phyloP scores from a whole-genome alignment of 257 asterid genomes.

The Ballota nigra region DNA sequence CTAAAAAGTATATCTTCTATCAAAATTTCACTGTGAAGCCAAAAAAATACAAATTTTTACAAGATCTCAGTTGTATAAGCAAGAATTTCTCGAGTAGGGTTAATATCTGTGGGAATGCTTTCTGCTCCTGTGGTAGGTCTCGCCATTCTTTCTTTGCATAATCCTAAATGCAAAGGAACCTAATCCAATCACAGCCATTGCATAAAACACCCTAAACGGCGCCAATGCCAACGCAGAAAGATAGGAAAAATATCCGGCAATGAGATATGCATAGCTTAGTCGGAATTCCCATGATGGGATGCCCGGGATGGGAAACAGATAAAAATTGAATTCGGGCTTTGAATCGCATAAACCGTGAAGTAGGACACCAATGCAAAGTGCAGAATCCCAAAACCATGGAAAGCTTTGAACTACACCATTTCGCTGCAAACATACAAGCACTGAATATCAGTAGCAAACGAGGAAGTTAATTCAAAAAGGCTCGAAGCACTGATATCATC shows the following conservation, averaged over 20 bases:
- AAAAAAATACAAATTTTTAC: constrained; percentile 18
- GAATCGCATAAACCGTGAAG: constrained; percentile 78
- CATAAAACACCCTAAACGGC: constrained; percentile 70
- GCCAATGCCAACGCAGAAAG: constrained; percentile 69
- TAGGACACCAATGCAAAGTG: constrained; percentile 69
- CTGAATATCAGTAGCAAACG: constrained; percentile 5
- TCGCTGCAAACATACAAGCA: constrained; percentile 52
- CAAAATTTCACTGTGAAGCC: constrained; percentile 5
- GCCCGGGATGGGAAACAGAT: constrained; percentile 61
- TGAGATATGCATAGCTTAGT: constrained; percentile 70
- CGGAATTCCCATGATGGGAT: constrained; percentile 50
- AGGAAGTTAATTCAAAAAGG: not conserved
- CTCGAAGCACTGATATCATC: too few relatives aligned
- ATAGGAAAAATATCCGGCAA: constrained; percentile 71
- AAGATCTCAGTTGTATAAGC: not conserved
- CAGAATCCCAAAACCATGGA: constrained; percentile 79
- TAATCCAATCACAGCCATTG: constrained; percentile 71
- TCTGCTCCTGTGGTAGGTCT: constrained; percentile 50
- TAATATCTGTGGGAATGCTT: constrained; percentile 85
- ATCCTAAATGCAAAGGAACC: constrained; percentile 70
- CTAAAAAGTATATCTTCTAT: too few relatives aligned
- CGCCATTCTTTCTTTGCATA: constrained; percentile 57
- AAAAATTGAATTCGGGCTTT: constrained; percentile 77
- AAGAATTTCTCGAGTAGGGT: constrained; percentile 4
- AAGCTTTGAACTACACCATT: constrained; percentile 53